Evolutionary conservation across 495 filamentous ascomycete genomes (phyloP), one percentile per base, ranked within the genome.

Genomic region (Xylaria sp.): DNA sequence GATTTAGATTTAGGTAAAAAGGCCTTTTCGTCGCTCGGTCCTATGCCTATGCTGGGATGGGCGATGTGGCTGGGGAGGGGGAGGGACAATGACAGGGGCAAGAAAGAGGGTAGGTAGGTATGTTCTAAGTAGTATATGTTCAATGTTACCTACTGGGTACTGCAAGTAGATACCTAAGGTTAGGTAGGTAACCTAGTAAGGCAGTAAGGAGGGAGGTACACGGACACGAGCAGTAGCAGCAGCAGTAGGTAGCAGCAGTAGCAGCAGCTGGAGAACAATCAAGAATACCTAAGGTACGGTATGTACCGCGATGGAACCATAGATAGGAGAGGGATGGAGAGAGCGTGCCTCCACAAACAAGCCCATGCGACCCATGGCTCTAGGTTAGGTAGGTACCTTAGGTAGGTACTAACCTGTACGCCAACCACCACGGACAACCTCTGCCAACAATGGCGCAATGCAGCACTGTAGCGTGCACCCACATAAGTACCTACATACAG

Each of bases 1-100:
- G n/a, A n/a, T n/a, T 72, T 78, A 63, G 55, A 70, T 75, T 72
- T 78, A 82, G 80, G 80, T 82, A 71, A 75, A 78, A 78, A 77
- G 74, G 76, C 76, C 76, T 75, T 78, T 75, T 75, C 74, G 76
- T 72, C 73, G 71, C 71, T 63, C 52, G 52, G 52, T 58, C 50
- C 50, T 59, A 17, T 71, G 26, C 65, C 15, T 19, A 31, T 17
- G 24, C 65, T 68, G 37, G 44, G 66, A 55, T 68, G 58, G 64
- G 52, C 63, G 46, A 67, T 72, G 70, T 72, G 70, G 70, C 70
- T 72, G 70, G 70, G 61, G 70, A 71, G 69, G 69, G 44, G 53
- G 66, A 58, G 68, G 68, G 61, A 64, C 46, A 75, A 71, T 61
- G 73, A 71, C 70, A 73, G 61, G 69, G 69, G 68, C 26, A 48